Conservation (phyloP, 2,329 filamentous ascomycete genomes). For the Sporothrix pseudoabietina region DNA sequence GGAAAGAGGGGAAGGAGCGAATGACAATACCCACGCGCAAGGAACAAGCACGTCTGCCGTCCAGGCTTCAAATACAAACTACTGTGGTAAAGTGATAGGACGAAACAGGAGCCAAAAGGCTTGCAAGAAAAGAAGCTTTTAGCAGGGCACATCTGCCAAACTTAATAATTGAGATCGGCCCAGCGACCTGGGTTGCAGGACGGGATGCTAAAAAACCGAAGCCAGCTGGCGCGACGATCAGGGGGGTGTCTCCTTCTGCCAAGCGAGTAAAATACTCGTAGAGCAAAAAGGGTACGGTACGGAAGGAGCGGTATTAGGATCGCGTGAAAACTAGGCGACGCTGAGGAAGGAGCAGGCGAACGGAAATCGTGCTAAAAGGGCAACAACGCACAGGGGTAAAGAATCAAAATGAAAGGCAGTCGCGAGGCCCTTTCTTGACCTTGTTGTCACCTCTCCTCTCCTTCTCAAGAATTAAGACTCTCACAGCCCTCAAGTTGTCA, state of each 20-base stretch:
- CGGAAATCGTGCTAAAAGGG: neutral
- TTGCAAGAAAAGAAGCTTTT: slow-evolving; percentile 28
- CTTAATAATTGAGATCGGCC: slow-evolving; percentile 31
- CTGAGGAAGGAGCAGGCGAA: neutral
- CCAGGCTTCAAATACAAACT: neutral
- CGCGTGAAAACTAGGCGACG: slow-evolving; percentile 5
- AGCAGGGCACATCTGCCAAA: neutral
- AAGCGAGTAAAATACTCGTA: neutral
- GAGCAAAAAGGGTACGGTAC: neutral
- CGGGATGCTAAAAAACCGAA: slow-evolving; percentile 33
- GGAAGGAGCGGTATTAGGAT: neutral
- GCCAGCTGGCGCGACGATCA: slow-evolving; percentile 32
- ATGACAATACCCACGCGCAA: neutral
- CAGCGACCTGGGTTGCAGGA: slow-evolving; percentile 30
- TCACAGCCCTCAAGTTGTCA: neutral
- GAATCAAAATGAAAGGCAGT: neutral
- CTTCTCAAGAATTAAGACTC: neutral
- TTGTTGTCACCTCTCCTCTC: neutral
- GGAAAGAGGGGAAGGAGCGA: neutral
- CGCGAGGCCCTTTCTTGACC: neutral
- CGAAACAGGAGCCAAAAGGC: slow-evolving; percentile 7
- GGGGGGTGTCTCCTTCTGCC: slow-evolving; percentile 14
- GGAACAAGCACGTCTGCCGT: neutral
- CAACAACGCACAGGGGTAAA: slow-evolving; percentile 5
- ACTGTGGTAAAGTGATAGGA: neutral